A percentile compares a stretch with the other conserved stretches of the same genome.
Evolutionary conservation across 768 basidiomycete species (phyloP).

Genomic region (Kwoniella sp.): DNA sequence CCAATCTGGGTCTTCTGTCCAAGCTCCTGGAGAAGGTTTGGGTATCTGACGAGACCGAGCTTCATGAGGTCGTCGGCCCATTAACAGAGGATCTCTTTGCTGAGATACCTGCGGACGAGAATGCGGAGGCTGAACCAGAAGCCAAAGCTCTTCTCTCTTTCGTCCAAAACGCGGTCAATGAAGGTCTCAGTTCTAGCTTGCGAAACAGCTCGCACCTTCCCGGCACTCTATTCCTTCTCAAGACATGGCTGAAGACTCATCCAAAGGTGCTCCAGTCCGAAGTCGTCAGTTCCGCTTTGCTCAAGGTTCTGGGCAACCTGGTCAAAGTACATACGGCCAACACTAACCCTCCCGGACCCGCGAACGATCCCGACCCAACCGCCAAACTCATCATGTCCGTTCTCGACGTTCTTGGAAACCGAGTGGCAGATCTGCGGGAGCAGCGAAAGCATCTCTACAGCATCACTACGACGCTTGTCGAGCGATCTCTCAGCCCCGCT

Average conservation of each 20-base stretch:
- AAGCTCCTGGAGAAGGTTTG: slow-evolving; percentile 86
- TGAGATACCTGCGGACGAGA: slow-evolving; percentile 75
- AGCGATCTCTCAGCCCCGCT: slow-evolving; percentile 78
- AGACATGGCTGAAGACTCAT: slow-evolving; percentile 75
- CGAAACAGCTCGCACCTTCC: slow-evolving; percentile 59
- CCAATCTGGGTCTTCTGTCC: slow-evolving; percentile 72
- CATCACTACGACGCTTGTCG: slow-evolving; percentile 76
- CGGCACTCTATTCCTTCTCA: slow-evolving; percentile 81
- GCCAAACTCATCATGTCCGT: slow-evolving; percentile 66
- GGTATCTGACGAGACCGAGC: slow-evolving; percentile 71
- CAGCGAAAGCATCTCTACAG: slow-evolving; percentile 78
- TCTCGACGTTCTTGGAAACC: slow-evolving; percentile 79
- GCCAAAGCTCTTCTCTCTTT: slow-evolving; percentile 73
- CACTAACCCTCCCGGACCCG: slow-evolving; percentile 51
- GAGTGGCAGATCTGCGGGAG: slow-evolving; percentile 80
- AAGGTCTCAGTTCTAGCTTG: slow-evolving; percentile 62
- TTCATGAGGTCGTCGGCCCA: slow-evolving; percentile 80
- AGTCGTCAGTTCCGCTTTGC: slow-evolving; percentile 69
- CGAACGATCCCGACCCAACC: slow-evolving; percentile 60
- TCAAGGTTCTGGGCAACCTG: slow-evolving; percentile 81
- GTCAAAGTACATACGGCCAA: slow-evolving; percentile 79
- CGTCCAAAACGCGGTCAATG: slow-evolving; percentile 71
- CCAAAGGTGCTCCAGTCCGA: slow-evolving; percentile 75
- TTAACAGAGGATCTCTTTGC: slow-evolving; percentile 78
- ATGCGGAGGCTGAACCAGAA: slow-evolving; percentile 65